Evolutionary conservation across 345 rosid species (phyloP), one percentile per base, ranked within the genome.

Genomic region (Lumnitzera littorea): DNA sequence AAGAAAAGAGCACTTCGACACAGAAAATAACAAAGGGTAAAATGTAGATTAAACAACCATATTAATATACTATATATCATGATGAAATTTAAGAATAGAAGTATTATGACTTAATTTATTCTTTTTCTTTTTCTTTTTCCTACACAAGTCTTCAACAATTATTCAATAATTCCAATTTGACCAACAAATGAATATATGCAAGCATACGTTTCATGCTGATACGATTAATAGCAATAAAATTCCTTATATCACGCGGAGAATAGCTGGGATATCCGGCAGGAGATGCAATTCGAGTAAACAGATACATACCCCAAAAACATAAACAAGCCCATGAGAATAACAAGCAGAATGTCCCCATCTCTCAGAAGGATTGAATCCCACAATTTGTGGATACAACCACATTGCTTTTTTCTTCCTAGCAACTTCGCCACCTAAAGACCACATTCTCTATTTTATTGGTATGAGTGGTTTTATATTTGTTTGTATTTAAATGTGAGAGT

Each of bases 311-410:
- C 91, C 95, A 63, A 82, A 87, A 25, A 87, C 70, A 71, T 79
- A 84, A 56, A 87, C 71, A 62, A 65, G 46, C 5, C 90, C 95
- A 61, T 74, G 61, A 64, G 87, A 82, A 56, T 55, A 80, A 63
- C 95, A 84, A 66, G 95, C 79, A 66, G 91, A 80, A 60, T 87
- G 95, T 7, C 95, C 95, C 95, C 95, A 87, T 82, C 91, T 79
- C 74, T 82, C 82, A 56, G 85, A 73, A 72, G 95, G 91, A 62
- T 65, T 79, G 58, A 77, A 79, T 50, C 91, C 91, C 15, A 48
- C 46, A 25, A 80, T 72, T 63, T 74, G 79, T 11, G 95, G 91
- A 62, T 82, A 80, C 41, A 82, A 55, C 95, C 95, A 87, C 91
- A 80, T 87, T 71, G 90, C 79, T 67, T 73, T 67, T 67, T 73